Base-by-base conservation (phyloP, 1,284 basidiomycete species). In the Ceratobasidium papillatum region DNA sequence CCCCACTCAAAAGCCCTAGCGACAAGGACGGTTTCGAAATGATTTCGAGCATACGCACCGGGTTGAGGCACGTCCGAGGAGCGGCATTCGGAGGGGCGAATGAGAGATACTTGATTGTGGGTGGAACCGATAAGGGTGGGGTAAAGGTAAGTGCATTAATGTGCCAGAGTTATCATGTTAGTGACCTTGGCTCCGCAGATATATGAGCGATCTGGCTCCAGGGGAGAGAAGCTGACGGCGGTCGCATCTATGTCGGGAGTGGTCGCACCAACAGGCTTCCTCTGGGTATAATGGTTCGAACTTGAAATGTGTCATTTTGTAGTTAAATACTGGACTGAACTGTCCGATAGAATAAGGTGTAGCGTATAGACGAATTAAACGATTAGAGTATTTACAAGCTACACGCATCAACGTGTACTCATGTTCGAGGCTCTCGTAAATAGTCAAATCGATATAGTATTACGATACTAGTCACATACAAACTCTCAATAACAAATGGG, bases 51-150 rank as follows among this genome's bases (percentile, higher is more conserved):
- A 77, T 80, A 36, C 77, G 79, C 8, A 82, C 81, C 2, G 81
- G 82, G 11, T 69, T 82, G 58, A 77, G 75, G 38, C 82, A 82
- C 66, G 47, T 81, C 27, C 80, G 81, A n/a, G 81, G 79, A 1
- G 79, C 82, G 32, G 76, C 75, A 34, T 74, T 82, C 56, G 78
- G 79, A 51, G 80, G 80, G 7, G 65, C 77, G 17, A 79, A 79
- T 7, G 75, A 77, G 38, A 77, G 75, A 25, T 83, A 79, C 74
- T 61, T 83, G 47, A 75, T 82, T 25, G 77, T 80, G 14, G 82
- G 81, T 1, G 82, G 82, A 3, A 77, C 76, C 19, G 75, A 78
- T 27, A 81, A 80, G 9, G 81, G 80, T 11, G 82, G 81, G 0
- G 80, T 82, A 19, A 82, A 82, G 74, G 77, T 82, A 14, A 62